Percentiles rank a stretch among this genome's conserved stretches.
Evolutionary conservation across 2,329 filamentous ascomycete genomes (phyloP).

Genomic region (Ceratocystis ficicola): DNA sequence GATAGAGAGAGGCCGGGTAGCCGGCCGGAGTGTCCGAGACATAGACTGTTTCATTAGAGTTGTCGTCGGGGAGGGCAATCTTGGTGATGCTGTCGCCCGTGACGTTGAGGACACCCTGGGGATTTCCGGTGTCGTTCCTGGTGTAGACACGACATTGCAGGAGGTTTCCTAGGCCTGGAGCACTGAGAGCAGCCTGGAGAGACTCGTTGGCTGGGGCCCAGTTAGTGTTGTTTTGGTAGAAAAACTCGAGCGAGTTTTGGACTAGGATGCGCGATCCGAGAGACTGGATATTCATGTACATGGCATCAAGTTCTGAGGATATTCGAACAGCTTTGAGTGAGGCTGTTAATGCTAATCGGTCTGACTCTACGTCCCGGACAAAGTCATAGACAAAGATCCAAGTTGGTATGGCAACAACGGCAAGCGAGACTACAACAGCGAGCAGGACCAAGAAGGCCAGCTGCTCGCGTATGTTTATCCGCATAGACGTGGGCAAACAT

Average conservation of each 20-base stretch:
- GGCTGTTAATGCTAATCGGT: constrained; percentile 62
- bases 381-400: constrained; percentile 48
- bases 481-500: constrained; percentile 41
- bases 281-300: constrained; percentile 61
- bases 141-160: constrained; percentile 65
- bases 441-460: constrained; percentile 67
- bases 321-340: constrained; percentile 78
- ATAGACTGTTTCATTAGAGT: constrained; percentile 45
- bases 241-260: constrained; percentile 41
- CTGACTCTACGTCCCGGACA: constrained; percentile 41
- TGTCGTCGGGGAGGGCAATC: constrained; percentile 49
- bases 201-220: constrained; percentile 54
- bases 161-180: constrained; percentile 45
- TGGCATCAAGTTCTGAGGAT: constrained; percentile 62
- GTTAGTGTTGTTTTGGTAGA: constrained; percentile 48
- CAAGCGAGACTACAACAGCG: constrained; percentile 60
- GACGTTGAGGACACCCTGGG: constrained; percentile 49
- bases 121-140: constrained; percentile 47
- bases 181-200: constrained; percentile 55
- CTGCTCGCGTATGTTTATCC: constrained; percentile 79
- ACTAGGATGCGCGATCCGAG: constrained; percentile 56
- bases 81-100: constrained; percentile 40
- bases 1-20: constrained; percentile 61
- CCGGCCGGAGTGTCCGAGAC: constrained; percentile 53
- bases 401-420: constrained; percentile 68